These are phyloP conservation scores for Berkeleyomyces basicola DNA, from an alignment of 2,329 filamentous ascomycete species.

Conservation along the genomic window DNA sequence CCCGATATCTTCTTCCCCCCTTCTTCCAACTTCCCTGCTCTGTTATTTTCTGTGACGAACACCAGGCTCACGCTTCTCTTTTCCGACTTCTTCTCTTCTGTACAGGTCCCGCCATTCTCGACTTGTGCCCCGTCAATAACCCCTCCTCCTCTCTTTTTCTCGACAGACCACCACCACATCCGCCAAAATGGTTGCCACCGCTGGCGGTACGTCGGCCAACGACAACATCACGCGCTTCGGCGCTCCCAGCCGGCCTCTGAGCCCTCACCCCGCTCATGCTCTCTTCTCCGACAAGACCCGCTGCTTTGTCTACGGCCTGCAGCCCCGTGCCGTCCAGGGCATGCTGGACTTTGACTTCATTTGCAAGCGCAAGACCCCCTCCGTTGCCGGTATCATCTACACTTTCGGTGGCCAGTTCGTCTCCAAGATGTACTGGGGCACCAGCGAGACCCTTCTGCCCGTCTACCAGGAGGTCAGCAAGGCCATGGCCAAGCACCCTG, in stretches of 20 bases:
- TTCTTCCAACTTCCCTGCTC: constrained; percentile 1
- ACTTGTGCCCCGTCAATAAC: constrained; percentile 4
- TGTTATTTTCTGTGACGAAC: constrained; percentile 1
- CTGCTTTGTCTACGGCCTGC: constrained; percentile 99
- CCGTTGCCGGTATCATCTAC: constrained; percentile 98
- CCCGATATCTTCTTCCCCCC: constrained; percentile 1
- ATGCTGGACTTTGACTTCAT: constrained; percentile 99
- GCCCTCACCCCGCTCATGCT: constrained; percentile 70
- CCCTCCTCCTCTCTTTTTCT: background rate
- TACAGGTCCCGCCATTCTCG: constrained; percentile 8
- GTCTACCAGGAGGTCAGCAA: constrained; percentile 92
- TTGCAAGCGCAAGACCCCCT: constrained; percentile 94
- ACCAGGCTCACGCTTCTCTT: constrained; percentile 6
- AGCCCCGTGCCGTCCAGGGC: constrained; percentile 80
- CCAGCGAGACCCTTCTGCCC: constrained; percentile 93
- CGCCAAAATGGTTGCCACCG: constrained; percentile 22
- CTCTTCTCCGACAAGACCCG: constrained; percentile 99
- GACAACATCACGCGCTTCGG: constrained; percentile 97
- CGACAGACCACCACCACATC: constrained; percentile 1
- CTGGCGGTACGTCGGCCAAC: constrained; percentile 57
- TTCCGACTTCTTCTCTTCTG: constrained; percentile 11
- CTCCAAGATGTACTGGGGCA: constrained; percentile 99
- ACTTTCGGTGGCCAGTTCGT: constrained; percentile 99
- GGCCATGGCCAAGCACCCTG: constrained; percentile 88
- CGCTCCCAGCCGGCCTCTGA: constrained; percentile 80